Conservation (phyloP, 768 basidiomycete species). For the Leucocoprinus birnbaumii region DNA sequence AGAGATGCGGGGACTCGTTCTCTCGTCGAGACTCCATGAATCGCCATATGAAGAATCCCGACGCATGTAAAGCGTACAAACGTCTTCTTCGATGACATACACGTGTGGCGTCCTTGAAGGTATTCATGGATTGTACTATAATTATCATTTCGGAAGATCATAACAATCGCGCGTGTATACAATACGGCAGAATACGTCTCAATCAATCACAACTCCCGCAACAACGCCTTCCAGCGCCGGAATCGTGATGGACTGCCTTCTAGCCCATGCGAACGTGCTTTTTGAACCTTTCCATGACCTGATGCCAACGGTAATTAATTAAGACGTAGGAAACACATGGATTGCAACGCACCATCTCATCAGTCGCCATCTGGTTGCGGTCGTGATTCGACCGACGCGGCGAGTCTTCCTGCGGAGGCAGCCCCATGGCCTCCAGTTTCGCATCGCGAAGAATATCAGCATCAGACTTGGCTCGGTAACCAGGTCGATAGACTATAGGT, state of each 20-base stretch:
- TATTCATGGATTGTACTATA: background rate
- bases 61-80: slow-evolving; percentile 6
- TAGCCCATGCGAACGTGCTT: slow-evolving; percentile 83
- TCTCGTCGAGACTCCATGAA: slow-evolving; percentile 8
- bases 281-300: slow-evolving; percentile 98
- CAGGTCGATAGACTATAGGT: slow-evolving; percentile 76
- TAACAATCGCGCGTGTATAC: background rate
- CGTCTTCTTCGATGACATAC: background rate
- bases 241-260: background rate
- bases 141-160: background rate
- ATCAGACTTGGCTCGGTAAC: slow-evolving; percentile 81
- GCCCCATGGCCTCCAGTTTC: slow-evolving; percentile 81
- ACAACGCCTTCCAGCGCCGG: background rate
- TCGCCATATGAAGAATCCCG: slow-evolving; percentile 9
- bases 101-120: background rate
- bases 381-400: slow-evolving; percentile 47
- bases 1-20: slow-evolving; percentile 7
- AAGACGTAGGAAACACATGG: background rate
- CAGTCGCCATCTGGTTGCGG: slow-evolving; percentile 81
- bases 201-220: background rate
- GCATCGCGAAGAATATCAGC: slow-evolving; percentile 86
- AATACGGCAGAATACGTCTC: background rate
- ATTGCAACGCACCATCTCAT: slow-evolving; percentile 69
- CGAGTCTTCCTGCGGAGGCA: slow-evolving; percentile 54
- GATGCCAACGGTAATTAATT: background rate